These are phyloP conservation scores for Phoma sp. DNA, from an alignment of 2,329 filamentous ascomycete species.

Conservation along the genomic window DNA sequence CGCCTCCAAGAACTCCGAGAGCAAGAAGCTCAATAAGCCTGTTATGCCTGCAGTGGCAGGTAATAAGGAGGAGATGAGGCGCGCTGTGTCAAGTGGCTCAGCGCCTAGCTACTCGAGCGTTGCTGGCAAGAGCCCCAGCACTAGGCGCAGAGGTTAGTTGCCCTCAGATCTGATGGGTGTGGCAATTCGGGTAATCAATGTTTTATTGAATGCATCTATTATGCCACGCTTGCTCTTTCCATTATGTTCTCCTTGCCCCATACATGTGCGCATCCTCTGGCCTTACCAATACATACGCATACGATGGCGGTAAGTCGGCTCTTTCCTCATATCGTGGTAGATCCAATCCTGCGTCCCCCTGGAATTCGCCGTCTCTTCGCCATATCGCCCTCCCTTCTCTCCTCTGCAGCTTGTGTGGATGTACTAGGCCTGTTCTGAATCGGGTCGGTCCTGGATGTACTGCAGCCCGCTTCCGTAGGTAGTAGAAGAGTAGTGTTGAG, in stretches of 20 bases:
- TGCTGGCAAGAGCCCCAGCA: slow-evolving; percentile 58
- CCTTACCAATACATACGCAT: slow-evolving; percentile 4
- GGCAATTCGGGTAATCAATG: background rate
- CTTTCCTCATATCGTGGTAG: slow-evolving; percentile 6
- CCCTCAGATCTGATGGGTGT: background rate
- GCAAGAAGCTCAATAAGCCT: slow-evolving; percentile 49
- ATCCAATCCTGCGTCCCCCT: slow-evolving; percentile 1
- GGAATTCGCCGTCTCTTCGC: slow-evolving; percentile 3
- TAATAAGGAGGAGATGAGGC: slow-evolving; percentile 39
- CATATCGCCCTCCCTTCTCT: slow-evolving; percentile 2
- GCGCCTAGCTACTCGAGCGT: slow-evolving; percentile 45
- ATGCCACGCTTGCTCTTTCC: background rate
- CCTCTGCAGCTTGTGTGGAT: slow-evolving; percentile 9
- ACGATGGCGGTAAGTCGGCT: slow-evolving; percentile 10
- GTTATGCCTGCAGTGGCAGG: slow-evolving; percentile 36
- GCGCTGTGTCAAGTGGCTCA: slow-evolving; percentile 46
- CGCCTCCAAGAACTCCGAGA: slow-evolving; percentile 35
- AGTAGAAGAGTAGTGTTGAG: slow-evolving; percentile 9
- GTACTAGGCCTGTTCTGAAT: slow-evolving; percentile 1
- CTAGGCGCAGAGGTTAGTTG: slow-evolving; percentile 59
- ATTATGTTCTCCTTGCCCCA: background rate
- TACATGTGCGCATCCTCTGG: slow-evolving; percentile 6
- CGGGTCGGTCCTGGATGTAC: slow-evolving; percentile 1
- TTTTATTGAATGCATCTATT: background rate
- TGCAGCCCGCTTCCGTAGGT: slow-evolving; percentile 5